Evolutionary conservation across 2,329 filamentous ascomycete species (phyloP).

Genomic region (Sarocladium strictum): DNA sequence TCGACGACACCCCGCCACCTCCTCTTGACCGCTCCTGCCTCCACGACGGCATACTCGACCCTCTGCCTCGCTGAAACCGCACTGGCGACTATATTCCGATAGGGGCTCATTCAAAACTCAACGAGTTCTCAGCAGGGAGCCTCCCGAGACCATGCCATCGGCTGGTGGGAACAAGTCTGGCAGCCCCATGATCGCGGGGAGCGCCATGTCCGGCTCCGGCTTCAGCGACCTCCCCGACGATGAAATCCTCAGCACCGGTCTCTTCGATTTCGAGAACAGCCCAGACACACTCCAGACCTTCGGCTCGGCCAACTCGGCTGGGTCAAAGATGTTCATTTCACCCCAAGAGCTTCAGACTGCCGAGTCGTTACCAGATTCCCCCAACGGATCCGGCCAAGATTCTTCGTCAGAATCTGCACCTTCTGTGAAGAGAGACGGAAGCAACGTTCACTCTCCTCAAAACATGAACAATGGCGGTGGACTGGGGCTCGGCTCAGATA

Average conservation of each 20-base stretch:
- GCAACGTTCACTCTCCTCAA: neutral
- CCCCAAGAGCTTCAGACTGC: slow-evolving; percentile 5
- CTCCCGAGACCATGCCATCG: slow-evolving; percentile 9
- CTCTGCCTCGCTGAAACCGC: neutral
- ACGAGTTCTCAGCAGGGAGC: neutral
- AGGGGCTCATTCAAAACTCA: neutral
- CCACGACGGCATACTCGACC: neutral
- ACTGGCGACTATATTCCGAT: neutral
- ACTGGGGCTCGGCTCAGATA: neutral
- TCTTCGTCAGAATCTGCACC: slow-evolving; percentile 12
- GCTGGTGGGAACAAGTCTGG: slow-evolving; percentile 10
- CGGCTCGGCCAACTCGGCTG: slow-evolving; percentile 6
- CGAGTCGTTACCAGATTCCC: slow-evolving; percentile 8
- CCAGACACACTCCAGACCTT: slow-evolving; percentile 12
- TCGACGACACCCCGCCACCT: slow-evolving; percentile 2
- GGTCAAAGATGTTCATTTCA: slow-evolving; percentile 7
- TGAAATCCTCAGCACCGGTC: slow-evolving; percentile 1
- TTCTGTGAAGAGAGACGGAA: slow-evolving; percentile 9
- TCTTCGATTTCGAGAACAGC: slow-evolving; percentile 11
- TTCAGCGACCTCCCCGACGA: slow-evolving; percentile 11
- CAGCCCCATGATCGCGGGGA: slow-evolving; percentile 12
- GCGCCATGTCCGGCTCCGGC: slow-evolving; percentile 7
- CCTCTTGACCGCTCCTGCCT: slow-evolving; percentile 1
- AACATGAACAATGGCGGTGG: neutral
- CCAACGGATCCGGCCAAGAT: slow-evolving; percentile 12